Conservation (phyloP, 768 basidiomycete genomes). For the Calocybe cyanea region DNA sequence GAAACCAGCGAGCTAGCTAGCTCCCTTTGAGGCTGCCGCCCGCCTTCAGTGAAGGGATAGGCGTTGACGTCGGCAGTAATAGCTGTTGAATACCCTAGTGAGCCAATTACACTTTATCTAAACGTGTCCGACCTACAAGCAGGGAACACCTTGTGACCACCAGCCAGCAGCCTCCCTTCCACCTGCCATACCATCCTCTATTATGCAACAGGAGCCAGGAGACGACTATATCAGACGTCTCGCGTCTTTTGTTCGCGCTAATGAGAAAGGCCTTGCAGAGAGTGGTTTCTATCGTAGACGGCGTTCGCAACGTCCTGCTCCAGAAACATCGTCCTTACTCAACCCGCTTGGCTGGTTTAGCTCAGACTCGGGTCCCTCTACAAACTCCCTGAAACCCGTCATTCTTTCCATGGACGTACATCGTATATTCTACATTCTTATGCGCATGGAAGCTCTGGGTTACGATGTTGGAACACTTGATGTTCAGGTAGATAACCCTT, state of each 20-base stretch:
- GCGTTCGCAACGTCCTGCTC: slow-evolving; percentile 25
- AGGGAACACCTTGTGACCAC: slow-evolving; percentile 7
- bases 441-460: slow-evolving; percentile 81
- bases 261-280: slow-evolving; percentile 73
- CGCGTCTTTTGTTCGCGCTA: slow-evolving; percentile 65
- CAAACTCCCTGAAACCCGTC: slow-evolving; percentile 54
- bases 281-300: slow-evolving; percentile 50
- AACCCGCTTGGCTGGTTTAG: slow-evolving; percentile 66
- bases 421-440: slow-evolving; percentile 84
- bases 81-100: too few species aligned
- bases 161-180: slow-evolving; percentile 6
- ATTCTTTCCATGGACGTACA: slow-evolving; percentile 71
- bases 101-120: background rate
- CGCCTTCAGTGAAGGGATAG: too few species aligned
- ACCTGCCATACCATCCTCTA: slow-evolving; percentile 11
- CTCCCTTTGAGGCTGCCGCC: too few species aligned
- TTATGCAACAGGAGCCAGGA: slow-evolving; percentile 51
- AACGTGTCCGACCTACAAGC: background rate
- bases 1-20: too few species aligned
- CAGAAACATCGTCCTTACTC: slow-evolving; percentile 36
- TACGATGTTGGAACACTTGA: slow-evolving; percentile 78
- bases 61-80: too few species aligned
- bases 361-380: slow-evolving; percentile 25
- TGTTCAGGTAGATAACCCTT: slow-evolving; percentile 66
- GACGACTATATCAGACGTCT: slow-evolving; percentile 74